Base-by-base conservation (phyloP, 257 asterid genomes). In the Fraxinus pennsylvanica region DNA sequence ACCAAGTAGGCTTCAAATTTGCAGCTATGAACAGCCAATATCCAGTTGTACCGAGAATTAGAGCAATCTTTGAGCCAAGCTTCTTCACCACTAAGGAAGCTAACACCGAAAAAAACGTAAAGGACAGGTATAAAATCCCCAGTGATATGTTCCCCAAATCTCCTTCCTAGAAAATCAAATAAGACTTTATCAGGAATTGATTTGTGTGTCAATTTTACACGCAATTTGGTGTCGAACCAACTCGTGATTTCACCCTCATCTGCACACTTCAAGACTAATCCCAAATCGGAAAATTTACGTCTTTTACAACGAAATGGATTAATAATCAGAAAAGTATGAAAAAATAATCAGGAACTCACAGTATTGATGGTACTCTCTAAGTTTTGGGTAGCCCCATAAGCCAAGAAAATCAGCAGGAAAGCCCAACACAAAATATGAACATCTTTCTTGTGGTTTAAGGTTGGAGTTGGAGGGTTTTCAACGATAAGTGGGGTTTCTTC, bases 301-400 rank as follows among this genome's bases (percentile, higher is more conserved):
- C 59, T 13, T 50, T 50, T 13, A 50, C 59, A 15, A 13, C 17
- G 22, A 50, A 50, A 50, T 50, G 59, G 17, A 50, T 4, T 13
- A 50, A 50, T 50, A 50, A 59, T 12, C 12, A 21, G 30, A 59
- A 9, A 54, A 59, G 68, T 8, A 13, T 10, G 67, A 38, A 71
- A 52, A 22, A 25, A 61, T 30, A 30, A 50, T 33, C 4, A 0
- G 1, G 36, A 76, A 5, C 79, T 68, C 84, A 93, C 99, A 63
- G 95, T 87, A 84, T 93, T 96, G 66, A 96, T 92, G 17, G 99
- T 93, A 81, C 97, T 92, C 79, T 96, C 92, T 89, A 96, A 83
- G 86, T 96, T 96, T 91, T 96, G 99, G 76, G 92, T 97, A 83
- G 99, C 99, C 15, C 97, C 97, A 81, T 89, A 96, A 66, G 99